Base-by-base conservation (phyloP, 345 rosid species). In the Nasturtium officinale region DNA sequence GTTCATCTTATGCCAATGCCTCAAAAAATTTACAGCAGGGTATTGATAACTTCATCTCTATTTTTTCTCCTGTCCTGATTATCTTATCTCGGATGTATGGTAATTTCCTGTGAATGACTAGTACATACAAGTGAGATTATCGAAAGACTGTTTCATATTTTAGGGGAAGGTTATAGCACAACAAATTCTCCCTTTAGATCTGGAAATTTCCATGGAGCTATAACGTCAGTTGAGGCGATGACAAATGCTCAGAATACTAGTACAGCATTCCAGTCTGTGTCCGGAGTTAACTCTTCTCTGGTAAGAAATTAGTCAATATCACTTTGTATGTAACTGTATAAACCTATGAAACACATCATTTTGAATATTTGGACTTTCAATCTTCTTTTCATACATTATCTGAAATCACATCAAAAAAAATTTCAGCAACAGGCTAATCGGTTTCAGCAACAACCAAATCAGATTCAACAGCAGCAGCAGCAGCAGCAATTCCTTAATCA, bases 81-180 rank as follows among this genome's bases (percentile, higher is more conserved):
- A 42, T 64, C 25, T 38, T 17, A 63, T 35, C 29, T 69, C 17
- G 23, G 43, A 18, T 52, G 20, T 16, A 21, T 47, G 26, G 65
- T 56, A 12, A n/a, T 54, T 56, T 65, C 46, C 72, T 53, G n/a
- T 50, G 70, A 76, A 62, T 50, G 52, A 65, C 62, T 56, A 42
- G 58, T 50, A 69, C 55, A 15, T 70, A 30, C 40, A 53, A 11
- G 51, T 40, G 33, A 59, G 37, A 65, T 61, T 59, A 73, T 51
- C 69, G 59, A 78, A 54, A 50, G 35, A 46, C 67, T 66, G 55
- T 25, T 21, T 67, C 46, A 51, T 75, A 11, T 77, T 30, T 78
- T 85, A 94, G 99, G 90, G 78, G 96, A 87, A 78, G 91, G 85
- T 47, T 83, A 80, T 86, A 87, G 86, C 76, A 42, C 83, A 74